Evolutionary conservation across 768 basidiomycete species (phyloP).

Genomic region (Trametes maxima): DNA sequence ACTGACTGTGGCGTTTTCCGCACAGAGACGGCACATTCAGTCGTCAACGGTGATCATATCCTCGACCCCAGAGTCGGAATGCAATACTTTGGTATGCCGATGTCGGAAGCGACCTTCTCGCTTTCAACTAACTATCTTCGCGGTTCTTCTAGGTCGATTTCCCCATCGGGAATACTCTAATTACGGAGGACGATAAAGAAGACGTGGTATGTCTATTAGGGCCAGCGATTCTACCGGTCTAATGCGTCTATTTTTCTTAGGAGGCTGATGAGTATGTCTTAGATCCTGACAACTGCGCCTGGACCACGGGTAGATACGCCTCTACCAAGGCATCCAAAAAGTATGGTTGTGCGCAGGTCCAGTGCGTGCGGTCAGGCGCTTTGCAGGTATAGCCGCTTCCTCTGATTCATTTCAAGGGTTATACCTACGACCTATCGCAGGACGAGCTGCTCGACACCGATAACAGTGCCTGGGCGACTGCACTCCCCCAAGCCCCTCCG

Average conservation of each 20-base stretch:
- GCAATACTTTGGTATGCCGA: conserved; percentile 33
- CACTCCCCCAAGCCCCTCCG: not conserved
- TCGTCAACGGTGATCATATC: conserved; percentile 17
- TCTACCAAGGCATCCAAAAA: not conserved
- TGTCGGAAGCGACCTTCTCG: no score
- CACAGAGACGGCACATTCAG: conserved; percentile 19
- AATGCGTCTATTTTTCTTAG: not conserved
- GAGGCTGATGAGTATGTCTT: conserved; percentile 14
- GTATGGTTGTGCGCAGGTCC: not conserved
- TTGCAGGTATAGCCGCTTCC: not conserved
- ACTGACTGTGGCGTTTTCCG: not conserved
- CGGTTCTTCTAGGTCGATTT: conserved; percentile 26
- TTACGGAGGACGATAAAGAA: conserved; percentile 6
- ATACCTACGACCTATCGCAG: not conserved
- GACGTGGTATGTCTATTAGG: not conserved
- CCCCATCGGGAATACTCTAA: conserved; percentile 15
- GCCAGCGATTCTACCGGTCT: not conserved
- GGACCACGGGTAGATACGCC: conserved; percentile 14
- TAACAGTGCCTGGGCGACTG: conserved; percentile 41
- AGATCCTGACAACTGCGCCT: conserved; percentile 22
- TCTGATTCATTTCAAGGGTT: no score
- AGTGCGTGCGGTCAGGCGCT: not conserved
- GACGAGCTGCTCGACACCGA: conserved; percentile 38
- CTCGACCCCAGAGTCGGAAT: conserved; percentile 31
- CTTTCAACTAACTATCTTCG: not conserved